phyloP scores from a whole-genome alignment of 768 basidiomycete genomes.

The Multifurca ochricompacta region DNA sequence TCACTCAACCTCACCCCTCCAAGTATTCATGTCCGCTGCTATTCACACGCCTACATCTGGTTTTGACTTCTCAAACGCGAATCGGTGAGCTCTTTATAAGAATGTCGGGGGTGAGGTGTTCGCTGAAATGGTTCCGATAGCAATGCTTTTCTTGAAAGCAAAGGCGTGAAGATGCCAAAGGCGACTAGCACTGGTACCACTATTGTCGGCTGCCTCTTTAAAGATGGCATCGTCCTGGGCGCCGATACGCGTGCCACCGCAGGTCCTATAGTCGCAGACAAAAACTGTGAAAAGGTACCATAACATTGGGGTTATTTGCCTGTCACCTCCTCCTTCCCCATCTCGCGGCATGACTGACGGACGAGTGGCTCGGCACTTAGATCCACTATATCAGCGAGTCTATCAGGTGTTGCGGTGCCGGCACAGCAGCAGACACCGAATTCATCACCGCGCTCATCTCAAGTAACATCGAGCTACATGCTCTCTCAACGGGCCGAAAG shows the following conservation, averaged over 20 bases:
- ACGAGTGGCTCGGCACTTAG: slow-evolving; percentile 33
- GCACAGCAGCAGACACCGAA: slow-evolving; percentile 98
- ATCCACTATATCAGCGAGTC: slow-evolving; percentile 96
- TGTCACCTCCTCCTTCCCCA: background rate
- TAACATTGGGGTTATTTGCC: background rate
- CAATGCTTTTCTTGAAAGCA: slow-evolving; percentile 63
- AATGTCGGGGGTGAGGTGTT: background rate
- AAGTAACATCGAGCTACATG: slow-evolving; percentile 91
- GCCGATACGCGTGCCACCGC: slow-evolving; percentile 96
- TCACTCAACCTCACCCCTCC: background rate
- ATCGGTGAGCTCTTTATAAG: slow-evolving; percentile 39
- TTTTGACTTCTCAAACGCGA: slow-evolving; percentile 73
- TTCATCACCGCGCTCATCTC: slow-evolving; percentile 92
- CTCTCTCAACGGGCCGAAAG: slow-evolving; percentile 82
- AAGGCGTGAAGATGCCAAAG: slow-evolving; percentile 68
- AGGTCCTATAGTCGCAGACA: slow-evolving; percentile 92
- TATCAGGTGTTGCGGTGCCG: slow-evolving; percentile 97
- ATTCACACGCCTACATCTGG: slow-evolving; percentile 43
- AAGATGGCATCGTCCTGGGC: slow-evolving; percentile 88
- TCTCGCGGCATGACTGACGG: background rate
- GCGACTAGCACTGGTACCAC: slow-evolving; percentile 94
- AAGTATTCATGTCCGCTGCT: slow-evolving; percentile 35
- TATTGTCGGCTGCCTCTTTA: slow-evolving; percentile 93
- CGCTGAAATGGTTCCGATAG: slow-evolving; percentile 29
- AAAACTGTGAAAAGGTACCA: slow-evolving; percentile 97